Base-by-base conservation (phyloP, 2,329 filamentous ascomycete species). In the Amauroascus niger region DNA sequence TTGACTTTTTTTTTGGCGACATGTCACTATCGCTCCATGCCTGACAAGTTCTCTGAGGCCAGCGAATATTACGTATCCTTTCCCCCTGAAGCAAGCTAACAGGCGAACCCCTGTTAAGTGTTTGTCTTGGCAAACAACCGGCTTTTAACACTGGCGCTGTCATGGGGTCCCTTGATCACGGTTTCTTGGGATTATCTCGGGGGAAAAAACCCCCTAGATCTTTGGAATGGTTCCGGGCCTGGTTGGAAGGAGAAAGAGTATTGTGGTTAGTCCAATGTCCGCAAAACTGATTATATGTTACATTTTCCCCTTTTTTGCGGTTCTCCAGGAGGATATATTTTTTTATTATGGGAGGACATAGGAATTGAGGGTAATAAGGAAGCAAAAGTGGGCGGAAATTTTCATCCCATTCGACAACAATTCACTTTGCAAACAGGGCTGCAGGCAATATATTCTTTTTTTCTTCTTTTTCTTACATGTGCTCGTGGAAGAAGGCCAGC, bases 401-500 rank as follows among this genome's bases (percentile, higher is more conserved):
- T 30, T 30, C 28, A 30, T 30, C 28, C 6, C 28, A 30, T 30
- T n/a, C n/a, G n/a, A n/a, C 28, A 11, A 30, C 5, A 30, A 30
- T 30, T 30, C n/a, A n/a, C n/a, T n/a, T n/a, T n/a, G n/a, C 9
- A 40, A 18, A 16, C 37, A 40, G 5, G 6, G 18, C 6, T 18
- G 6, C 6, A 11, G 22, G 40, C 13, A 26, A 26, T 24, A 13
- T 26, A 20, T 50, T 18, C 5, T 18, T 11, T 47, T 20, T 22
- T 24, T 22, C 7, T 13, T 24, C 24, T 35, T 20, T 47, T 28
- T n/a, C 54, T 61, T 59, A 65, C 58, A 65, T 55, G 55, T 65
- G 57, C 32, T 65, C 58, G 41, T 62, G 57, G 53, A 67, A 60
- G 56, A 65, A 67, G 32, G 57, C 57, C 53, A 67, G 35, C 9